These are phyloP conservation scores for Castanea sativa DNA, from an alignment of 306 rosid species.

Conservation along the genomic window DNA sequence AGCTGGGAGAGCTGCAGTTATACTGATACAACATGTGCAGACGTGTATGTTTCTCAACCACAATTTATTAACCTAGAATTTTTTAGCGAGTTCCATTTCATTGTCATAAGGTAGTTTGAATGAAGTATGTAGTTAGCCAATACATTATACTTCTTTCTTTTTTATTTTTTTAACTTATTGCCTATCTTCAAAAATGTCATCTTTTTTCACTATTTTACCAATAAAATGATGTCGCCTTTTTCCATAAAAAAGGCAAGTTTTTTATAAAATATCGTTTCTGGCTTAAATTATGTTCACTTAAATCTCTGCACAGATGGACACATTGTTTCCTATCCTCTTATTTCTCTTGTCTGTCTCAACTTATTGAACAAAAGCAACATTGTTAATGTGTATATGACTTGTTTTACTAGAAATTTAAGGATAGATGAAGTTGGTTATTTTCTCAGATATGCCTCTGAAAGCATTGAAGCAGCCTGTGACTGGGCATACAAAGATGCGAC, in stretches of 20 bases:
- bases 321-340: background rate
- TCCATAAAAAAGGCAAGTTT: background rate
- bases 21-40: constrained; percentile 53
- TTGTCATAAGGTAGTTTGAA: background rate
- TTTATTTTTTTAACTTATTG: too few relatives aligned
- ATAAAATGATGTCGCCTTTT: background rate
- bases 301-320: background rate
- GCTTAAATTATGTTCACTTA: background rate
- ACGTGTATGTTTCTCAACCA: constrained; percentile 36
- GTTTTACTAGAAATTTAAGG: background rate
- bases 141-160: too few relatives aligned
- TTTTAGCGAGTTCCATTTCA: background rate
- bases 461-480: constrained; percentile 65
- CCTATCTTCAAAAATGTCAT: too few relatives aligned
- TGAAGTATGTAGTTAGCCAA: too few relatives aligned
- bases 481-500: constrained; percentile 69
- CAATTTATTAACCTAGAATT: background rate
- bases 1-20: constrained; percentile 68
- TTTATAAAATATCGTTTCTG: background rate
- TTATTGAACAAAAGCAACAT: background rate
- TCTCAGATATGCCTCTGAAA: constrained; percentile 76
- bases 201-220: too few relatives aligned
- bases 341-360: background rate
- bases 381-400: background rate
- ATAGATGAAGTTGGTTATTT: constrained; percentile 1